Conservation (phyloP, 176 grass and related monocot species). For the bread wheat (Triticum aestivum) region DNA sequence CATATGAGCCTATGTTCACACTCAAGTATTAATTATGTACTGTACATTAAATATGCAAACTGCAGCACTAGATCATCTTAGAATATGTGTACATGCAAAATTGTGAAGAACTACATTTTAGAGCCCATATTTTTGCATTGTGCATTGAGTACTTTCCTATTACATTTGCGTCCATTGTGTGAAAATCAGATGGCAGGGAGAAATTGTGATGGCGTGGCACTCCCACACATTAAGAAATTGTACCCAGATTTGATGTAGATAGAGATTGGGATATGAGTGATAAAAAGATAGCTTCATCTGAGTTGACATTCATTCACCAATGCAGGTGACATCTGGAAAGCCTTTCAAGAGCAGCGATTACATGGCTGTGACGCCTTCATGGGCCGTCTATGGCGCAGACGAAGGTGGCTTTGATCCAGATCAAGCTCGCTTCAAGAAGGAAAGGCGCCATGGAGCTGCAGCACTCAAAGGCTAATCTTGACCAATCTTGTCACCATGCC, state of each 20-base stretch:
- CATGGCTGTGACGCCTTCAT: conserved; percentile 72
- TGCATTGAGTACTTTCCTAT: background rate
- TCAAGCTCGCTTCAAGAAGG: conserved; percentile 91
- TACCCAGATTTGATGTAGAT: background rate
- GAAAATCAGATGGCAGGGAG: background rate
- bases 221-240: background rate
- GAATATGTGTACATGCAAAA: background rate
- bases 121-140: background rate
- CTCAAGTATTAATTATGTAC: background rate
- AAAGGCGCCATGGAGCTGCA: conserved; percentile 81
- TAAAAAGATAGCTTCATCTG: background rate
- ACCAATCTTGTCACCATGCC: conserved; percentile 46
- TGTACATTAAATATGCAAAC: background rate
- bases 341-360: conserved; percentile 79
- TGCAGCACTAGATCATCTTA: background rate
- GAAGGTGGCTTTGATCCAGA: conserved; percentile 95
- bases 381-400: conserved; percentile 85
- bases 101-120: background rate
- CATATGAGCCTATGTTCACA: background rate
- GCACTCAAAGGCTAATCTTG: conserved; percentile 42
- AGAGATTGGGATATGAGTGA: background rate
- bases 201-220: background rate
- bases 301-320: conserved; percentile 25
- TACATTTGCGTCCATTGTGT: background rate
- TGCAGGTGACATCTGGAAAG: conserved; percentile 75